A percentile compares a stretch with the other conserved stretches of the same genome.
phyloP scores from a whole-genome alignment of 768 basidiomycete species.

The Phanerochaete sordida region DNA sequence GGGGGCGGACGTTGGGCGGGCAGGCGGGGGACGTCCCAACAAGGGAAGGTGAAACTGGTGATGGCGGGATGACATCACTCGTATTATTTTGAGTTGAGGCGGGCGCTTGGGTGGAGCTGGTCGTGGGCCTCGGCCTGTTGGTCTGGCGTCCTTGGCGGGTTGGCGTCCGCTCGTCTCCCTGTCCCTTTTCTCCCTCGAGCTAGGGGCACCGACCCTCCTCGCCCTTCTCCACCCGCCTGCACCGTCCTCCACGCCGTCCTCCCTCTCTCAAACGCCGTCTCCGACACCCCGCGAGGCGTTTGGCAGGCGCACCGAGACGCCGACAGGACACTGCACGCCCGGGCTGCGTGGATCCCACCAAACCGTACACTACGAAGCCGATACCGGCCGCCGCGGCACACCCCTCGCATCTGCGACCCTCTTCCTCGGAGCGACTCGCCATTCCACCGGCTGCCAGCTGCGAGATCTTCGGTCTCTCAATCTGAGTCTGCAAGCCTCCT shows the following conservation, averaged over 20 bases:
- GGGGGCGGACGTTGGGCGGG: not conserved
- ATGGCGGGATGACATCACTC: constrained; percentile 1
- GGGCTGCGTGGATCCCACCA: not conserved
- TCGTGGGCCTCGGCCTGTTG: not conserved
- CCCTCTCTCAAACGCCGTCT: not conserved
- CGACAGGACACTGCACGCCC: not conserved
- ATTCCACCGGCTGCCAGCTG: not conserved
- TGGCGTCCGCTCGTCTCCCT: not conserved
- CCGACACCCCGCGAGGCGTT: not conserved
- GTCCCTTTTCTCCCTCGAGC: not conserved
- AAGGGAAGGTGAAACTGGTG: not conserved
- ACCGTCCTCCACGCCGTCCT: not conserved
- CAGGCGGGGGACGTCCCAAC: not conserved
- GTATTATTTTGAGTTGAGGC: not conserved
- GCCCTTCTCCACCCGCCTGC: not conserved
- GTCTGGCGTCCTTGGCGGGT: not conserved
- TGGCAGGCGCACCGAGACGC: not conserved
- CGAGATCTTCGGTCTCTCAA: constrained; percentile 4
- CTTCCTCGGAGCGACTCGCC: not conserved
- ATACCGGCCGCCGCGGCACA: constrained; percentile 1
- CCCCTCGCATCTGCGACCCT: not conserved
- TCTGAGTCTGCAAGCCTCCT: not conserved
- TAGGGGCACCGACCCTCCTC: too few relatives aligned
- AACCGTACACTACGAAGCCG: not conserved
- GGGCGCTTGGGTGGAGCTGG: not conserved